Conservation (phyloP, 768 basidiomycete genomes). For the Glaciozyma martinii region DNA sequence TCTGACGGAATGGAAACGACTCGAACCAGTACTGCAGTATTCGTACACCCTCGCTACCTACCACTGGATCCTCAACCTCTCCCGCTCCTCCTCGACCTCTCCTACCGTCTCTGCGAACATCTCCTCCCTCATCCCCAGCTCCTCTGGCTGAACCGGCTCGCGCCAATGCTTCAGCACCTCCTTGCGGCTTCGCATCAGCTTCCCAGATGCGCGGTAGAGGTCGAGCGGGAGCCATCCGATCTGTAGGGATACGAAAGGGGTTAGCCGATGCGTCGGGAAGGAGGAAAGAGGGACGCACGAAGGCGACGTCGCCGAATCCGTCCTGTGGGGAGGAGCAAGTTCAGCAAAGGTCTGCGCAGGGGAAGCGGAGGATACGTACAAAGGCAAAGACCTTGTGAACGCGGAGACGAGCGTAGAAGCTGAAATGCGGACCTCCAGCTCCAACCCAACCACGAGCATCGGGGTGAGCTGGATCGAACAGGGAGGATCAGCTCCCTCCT, state of each 20-base stretch:
- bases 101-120: not conserved
- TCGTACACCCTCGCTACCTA: too few relatives aligned
- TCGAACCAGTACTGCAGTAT: too few relatives aligned
- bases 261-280: too few relatives aligned
- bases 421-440: constrained; percentile 21
- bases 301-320: too few relatives aligned
- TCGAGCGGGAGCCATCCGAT: constrained; percentile 34
- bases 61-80: too few relatives aligned
- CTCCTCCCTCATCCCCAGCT: not conserved
- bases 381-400: constrained; percentile 26
- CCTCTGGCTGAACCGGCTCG: constrained; percentile 21
- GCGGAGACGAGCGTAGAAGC: constrained; percentile 28
- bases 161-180: constrained; percentile 27
- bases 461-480: constrained; percentile 18
- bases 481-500: too few relatives aligned
- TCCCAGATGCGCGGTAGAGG: constrained; percentile 21
- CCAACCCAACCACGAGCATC: constrained; percentile 16
- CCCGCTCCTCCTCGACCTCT: too few relatives aligned
- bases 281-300: too few relatives aligned
- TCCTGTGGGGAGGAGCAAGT: too few relatives aligned
- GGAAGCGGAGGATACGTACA: not conserved
- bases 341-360: not conserved
- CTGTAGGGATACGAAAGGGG: constrained; percentile 1
- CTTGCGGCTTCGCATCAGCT: constrained; percentile 17
- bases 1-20: too few relatives aligned